Conservation (phyloP, 2,329 filamentous ascomycete species). For the Xylaria sp. region DNA sequence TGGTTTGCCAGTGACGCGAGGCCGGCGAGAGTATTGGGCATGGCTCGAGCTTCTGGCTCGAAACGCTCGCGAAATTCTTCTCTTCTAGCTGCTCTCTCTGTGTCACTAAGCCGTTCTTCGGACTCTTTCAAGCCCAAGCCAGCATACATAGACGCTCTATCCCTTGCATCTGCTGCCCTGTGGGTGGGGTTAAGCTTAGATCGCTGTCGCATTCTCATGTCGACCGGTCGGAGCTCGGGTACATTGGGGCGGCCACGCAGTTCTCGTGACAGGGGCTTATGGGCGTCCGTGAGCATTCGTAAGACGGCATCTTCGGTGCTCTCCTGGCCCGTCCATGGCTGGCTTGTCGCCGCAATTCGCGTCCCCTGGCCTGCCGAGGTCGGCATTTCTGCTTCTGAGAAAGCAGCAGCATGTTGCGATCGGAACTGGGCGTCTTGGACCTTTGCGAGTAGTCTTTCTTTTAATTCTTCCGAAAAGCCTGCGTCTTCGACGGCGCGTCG, state of each 20-base stretch:
- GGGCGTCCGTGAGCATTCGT: conserved; percentile 85
- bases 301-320: conserved; percentile 78
- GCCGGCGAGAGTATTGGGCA: conserved; percentile 82
- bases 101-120: conserved; percentile 69
- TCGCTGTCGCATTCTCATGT: conserved; percentile 61
- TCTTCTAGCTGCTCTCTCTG: conserved; percentile 77
- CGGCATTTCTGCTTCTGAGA: conserved; percentile 61
- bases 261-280: conserved; percentile 71
- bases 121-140: conserved; percentile 60
- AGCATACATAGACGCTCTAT: conserved; percentile 66
- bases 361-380: conserved; percentile 75
- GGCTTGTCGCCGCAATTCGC: conserved; percentile 72
- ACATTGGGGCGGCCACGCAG: conserved; percentile 60
- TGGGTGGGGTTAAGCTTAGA: conserved; percentile 57
- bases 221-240: conserved; percentile 59
- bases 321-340: conserved; percentile 84
- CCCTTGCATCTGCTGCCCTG: conserved; percentile 65
- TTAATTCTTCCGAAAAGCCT: conserved; percentile 72
- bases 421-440: conserved; percentile 66
- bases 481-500: conserved; percentile 69
- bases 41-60: conserved; percentile 73
- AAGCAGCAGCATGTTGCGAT: conserved; percentile 60
- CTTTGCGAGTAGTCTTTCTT: conserved; percentile 66
- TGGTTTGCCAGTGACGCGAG: conserved; percentile 88
- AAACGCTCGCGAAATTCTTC: conserved; percentile 86